These are phyloP conservation scores for Solanum virginianum DNA, from an alignment of 257 asterid species.

Conservation along the genomic window DNA sequence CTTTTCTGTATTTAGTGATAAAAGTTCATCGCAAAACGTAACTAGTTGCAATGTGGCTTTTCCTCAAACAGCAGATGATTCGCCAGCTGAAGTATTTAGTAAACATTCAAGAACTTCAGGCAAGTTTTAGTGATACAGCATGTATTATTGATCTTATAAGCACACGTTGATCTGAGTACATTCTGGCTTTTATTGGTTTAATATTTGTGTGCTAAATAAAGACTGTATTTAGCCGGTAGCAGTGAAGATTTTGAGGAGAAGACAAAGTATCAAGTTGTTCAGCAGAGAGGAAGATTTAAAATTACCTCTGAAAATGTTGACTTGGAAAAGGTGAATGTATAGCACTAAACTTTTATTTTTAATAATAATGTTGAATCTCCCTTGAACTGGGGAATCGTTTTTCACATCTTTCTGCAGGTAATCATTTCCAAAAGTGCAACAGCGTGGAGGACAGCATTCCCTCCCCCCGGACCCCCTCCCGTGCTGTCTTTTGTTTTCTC, in stretches of 20 bases:
- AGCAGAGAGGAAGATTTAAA: conserved; percentile 94
- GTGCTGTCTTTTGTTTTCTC: background rate
- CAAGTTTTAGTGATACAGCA: conserved; percentile 9
- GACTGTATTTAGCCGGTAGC: conserved; percentile 30
- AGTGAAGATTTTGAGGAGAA: conserved; percentile 73
- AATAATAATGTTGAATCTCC: background rate
- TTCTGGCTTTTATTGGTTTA: background rate
- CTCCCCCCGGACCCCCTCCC: background rate
- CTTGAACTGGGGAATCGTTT: background rate
- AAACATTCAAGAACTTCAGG: conserved; percentile 60
- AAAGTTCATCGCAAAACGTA: conserved; percentile 28
- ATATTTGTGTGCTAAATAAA: background rate
- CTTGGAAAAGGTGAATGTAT: conserved; percentile 42
- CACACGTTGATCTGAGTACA: background rate
- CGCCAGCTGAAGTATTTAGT: conserved; percentile 28
- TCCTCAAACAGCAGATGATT: conserved; percentile 22
- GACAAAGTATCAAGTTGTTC: conserved; percentile 64
- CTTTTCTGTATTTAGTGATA: conserved; percentile 25
- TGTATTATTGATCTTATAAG: background rate
- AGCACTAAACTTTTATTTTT: background rate
- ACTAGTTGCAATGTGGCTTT: conserved; percentile 21
- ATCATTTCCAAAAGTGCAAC: conserved; percentile 58
- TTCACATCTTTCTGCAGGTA: background rate
- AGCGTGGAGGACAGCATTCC: conserved; percentile 45
- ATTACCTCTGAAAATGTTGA: conserved; percentile 90